Percentiles rank a stretch among this genome's conserved stretches.
phyloP scores from a whole-genome alignment of 1,284 basidiomycete species.

The Naganishia liquefaciens region DNA sequence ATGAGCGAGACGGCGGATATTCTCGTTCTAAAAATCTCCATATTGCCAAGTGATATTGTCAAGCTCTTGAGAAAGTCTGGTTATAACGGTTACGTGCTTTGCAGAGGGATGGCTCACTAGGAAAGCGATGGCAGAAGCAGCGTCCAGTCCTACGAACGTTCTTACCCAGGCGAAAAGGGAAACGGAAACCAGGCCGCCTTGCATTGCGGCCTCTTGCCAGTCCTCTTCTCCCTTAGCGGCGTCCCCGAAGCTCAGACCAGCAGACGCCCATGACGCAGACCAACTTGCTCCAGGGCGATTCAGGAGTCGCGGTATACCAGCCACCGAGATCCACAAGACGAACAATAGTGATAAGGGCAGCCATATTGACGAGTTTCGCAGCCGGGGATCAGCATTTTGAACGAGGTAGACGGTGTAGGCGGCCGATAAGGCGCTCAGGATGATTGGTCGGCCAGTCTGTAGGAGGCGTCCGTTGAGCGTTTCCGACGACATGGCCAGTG shows the following conservation, averaged over 20 bases:
- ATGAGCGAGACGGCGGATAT: background rate
- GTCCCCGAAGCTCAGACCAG: background rate
- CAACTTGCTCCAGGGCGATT: conserved; percentile 13
- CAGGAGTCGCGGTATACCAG: background rate
- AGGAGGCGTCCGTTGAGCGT: background rate
- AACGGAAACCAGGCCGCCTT: conserved; percentile 5
- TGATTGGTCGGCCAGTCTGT: background rate
- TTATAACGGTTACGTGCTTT: background rate
- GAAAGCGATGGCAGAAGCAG: conserved; percentile 4
- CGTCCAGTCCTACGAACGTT: conserved; percentile 12
- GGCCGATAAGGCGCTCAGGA: background rate
- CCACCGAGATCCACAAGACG: background rate
- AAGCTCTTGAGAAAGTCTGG: background rate
- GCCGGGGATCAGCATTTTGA: background rate
- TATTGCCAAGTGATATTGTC: background rate
- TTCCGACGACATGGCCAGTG: background rate
- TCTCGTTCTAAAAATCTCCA: background rate
- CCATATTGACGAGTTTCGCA: conserved; percentile 10
- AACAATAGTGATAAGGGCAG: conserved; percentile 3
- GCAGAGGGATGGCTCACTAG: background rate
- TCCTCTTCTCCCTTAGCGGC: background rate
- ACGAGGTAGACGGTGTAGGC: conserved; percentile 13
- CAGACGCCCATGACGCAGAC: conserved; percentile 4
- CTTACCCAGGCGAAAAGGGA: conserved; percentile 10
- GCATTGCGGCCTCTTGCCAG: conserved; percentile 2